phyloP scores from a whole-genome alignment of 2,329 filamentous ascomycete genomes.

The Zasmidium cellare region DNA sequence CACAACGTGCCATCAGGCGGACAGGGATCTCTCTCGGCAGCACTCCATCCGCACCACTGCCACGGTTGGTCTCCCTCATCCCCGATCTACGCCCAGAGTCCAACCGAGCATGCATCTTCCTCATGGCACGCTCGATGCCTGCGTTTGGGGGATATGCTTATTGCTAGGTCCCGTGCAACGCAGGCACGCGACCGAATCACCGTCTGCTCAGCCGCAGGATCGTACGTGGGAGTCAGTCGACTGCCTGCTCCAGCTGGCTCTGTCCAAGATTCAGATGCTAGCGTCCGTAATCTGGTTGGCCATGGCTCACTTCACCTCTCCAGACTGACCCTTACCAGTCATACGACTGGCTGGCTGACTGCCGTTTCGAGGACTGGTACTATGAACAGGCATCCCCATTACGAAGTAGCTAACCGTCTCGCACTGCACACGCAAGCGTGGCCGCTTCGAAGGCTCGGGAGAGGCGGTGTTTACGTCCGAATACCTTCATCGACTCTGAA shows the following conservation, averaged over 20 bases:
- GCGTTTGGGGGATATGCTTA: conserved; percentile 12
- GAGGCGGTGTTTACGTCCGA: too few relatives aligned
- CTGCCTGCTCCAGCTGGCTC: background rate
- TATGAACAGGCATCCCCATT: too few relatives aligned
- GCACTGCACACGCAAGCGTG: too few relatives aligned
- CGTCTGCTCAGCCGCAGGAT: conserved; percentile 1
- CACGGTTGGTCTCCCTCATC: background rate
- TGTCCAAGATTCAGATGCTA: background rate
- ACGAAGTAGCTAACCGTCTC: too few relatives aligned
- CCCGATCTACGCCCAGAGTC: conserved; percentile 5
- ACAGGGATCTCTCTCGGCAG: conserved; percentile 10
- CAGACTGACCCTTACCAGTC: background rate
- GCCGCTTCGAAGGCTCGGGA: too few relatives aligned
- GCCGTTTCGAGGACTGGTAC: background rate
- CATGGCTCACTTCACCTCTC: conserved; percentile 1
- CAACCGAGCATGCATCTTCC: background rate
- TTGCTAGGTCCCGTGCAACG: conserved; percentile 12
- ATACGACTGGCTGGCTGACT: background rate
- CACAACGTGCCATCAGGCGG: conserved; percentile 7
- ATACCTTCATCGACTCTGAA: too few relatives aligned
- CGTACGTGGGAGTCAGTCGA: conserved; percentile 6
- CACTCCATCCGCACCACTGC: conserved; percentile 1
- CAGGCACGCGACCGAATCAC: conserved; percentile 14
- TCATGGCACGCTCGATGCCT: background rate
- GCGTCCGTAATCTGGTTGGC: conserved; percentile 1